These are phyloP conservation scores for Aspergillus pseudoglaucus DNA, from an alignment of 2,329 filamentous ascomycete species.

Conservation along the genomic window DNA sequence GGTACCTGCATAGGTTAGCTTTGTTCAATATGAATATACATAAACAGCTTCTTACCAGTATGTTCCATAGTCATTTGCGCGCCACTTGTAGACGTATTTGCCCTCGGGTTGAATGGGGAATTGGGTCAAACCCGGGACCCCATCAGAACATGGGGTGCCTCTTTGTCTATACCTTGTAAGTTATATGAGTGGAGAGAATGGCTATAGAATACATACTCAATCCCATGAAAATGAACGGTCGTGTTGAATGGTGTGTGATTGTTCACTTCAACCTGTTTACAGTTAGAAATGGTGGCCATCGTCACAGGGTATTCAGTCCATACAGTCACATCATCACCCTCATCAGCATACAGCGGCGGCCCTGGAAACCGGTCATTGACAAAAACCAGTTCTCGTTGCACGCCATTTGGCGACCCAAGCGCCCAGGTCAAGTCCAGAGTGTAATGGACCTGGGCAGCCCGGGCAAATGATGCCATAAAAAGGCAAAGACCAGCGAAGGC, in stretches of 20 bases:
- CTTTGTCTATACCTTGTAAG: background rate
- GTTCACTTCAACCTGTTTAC: slow-evolving; percentile 20
- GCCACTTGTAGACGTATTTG: slow-evolving; percentile 48
- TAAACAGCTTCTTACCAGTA: slow-evolving; percentile 37
- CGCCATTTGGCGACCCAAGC: slow-evolving; percentile 26
- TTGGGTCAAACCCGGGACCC: slow-evolving; percentile 52
- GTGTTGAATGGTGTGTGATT: slow-evolving; percentile 26
- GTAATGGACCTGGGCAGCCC: slow-evolving; percentile 5
- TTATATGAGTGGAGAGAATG: background rate
- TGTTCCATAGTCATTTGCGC: slow-evolving; percentile 49
- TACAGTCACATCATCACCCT: slow-evolving; percentile 26
- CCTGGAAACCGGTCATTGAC: slow-evolving; percentile 30
- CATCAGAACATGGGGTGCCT: slow-evolving; percentile 53
- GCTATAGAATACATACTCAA: slow-evolving; percentile 24
- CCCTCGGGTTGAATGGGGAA: slow-evolving; percentile 45
- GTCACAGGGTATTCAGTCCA: background rate
- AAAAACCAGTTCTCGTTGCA: slow-evolving; percentile 25
- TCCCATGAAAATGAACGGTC: slow-evolving; percentile 31
- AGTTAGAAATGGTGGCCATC: background rate
- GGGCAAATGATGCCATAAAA: slow-evolving; percentile 3
- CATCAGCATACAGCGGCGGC: slow-evolving; percentile 19
- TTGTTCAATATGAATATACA: background rate
- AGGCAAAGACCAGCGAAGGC: background rate
- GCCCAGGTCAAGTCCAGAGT: slow-evolving; percentile 28
- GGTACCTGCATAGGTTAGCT: slow-evolving; percentile 36